phyloP scores from a whole-genome alignment of 148 eudicot genomes.

The Rhododendron ferrugineum region DNA sequence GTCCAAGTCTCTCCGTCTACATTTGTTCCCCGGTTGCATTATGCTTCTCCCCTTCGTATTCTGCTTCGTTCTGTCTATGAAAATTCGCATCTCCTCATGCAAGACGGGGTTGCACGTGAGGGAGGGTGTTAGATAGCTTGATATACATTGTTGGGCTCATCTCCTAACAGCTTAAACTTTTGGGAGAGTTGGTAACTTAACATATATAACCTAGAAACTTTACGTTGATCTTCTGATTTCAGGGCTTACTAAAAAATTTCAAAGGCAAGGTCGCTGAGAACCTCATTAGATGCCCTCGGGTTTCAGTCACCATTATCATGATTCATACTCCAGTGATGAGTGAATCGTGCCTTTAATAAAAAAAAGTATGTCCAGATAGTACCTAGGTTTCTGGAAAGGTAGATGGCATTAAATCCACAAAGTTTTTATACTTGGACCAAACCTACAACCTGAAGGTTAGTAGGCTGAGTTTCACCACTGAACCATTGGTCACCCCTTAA shows the following conservation, averaged over 20 bases:
- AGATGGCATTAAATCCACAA: not conserved
- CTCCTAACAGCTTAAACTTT: too few relatives aligned
- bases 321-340: not conserved
- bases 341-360: not conserved
- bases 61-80: too few relatives aligned
- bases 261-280: not conserved
- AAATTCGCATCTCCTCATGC: too few relatives aligned
- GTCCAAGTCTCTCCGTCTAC: too few relatives aligned
- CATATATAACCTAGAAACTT: not conserved
- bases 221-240: not conserved
- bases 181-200: too few relatives aligned
- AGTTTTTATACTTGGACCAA: not conserved
- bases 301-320: not conserved
- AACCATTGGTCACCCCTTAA: not conserved
- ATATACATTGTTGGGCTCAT: too few relatives aligned
- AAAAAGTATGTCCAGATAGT: not conserved
- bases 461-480: not conserved
- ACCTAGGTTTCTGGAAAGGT: not conserved
- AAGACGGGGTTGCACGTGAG: too few relatives aligned
- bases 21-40: too few relatives aligned
- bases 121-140: too few relatives aligned
- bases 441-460: not conserved
- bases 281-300: not conserved
- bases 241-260: not conserved
- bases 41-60: too few relatives aligned